phyloP scores from a whole-genome alignment of 2,329 filamentous ascomycete genomes.

The Remersonia thermophila region DNA sequence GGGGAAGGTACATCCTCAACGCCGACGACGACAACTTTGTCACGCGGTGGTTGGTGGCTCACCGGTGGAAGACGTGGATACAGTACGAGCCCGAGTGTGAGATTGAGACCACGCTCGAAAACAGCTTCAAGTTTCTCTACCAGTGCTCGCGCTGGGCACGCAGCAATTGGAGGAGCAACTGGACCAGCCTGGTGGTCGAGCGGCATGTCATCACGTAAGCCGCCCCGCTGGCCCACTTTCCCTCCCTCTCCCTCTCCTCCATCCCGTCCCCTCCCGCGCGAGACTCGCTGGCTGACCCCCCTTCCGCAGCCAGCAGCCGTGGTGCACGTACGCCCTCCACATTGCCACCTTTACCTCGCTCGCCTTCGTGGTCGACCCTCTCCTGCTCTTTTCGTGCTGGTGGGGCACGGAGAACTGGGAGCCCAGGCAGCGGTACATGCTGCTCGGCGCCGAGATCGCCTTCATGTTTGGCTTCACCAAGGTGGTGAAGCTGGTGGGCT shows the following conservation, averaged over 20 bases:
- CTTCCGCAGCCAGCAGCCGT: constrained; percentile 63
- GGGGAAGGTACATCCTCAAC: constrained; percentile 80
- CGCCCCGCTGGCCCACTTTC: background rate
- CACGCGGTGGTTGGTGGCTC: constrained; percentile 85
- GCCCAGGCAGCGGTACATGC: constrained; percentile 31
- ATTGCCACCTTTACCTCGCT: constrained; percentile 86
- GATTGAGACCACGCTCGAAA: constrained; percentile 85
- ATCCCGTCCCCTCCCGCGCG: background rate
- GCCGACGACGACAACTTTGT: constrained; percentile 98
- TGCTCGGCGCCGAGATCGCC: constrained; percentile 47
- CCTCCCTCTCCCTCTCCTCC: constrained; percentile 19
- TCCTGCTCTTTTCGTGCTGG: constrained; percentile 58
- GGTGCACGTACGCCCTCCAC: constrained; percentile 89
- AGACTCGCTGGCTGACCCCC: constrained; percentile 4
- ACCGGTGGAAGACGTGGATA: constrained; percentile 88
- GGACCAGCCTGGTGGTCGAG: constrained; percentile 78
- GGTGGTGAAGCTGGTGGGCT: constrained; percentile 76
- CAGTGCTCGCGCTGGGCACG: constrained; percentile 92
- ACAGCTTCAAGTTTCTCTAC: constrained; percentile 76
- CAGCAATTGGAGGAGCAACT: constrained; percentile 96
- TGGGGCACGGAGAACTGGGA: constrained; percentile 54
- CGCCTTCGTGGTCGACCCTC: constrained; percentile 64
- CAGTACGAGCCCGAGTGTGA: constrained; percentile 88
- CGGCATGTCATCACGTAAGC: constrained; percentile 76
- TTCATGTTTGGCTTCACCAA: constrained; percentile 81